Percentiles rank a stretch among this genome's conserved stretches.
Conservation (phyloP, 108 stramenopile species). For the Nitzschia sp. region DNA sequence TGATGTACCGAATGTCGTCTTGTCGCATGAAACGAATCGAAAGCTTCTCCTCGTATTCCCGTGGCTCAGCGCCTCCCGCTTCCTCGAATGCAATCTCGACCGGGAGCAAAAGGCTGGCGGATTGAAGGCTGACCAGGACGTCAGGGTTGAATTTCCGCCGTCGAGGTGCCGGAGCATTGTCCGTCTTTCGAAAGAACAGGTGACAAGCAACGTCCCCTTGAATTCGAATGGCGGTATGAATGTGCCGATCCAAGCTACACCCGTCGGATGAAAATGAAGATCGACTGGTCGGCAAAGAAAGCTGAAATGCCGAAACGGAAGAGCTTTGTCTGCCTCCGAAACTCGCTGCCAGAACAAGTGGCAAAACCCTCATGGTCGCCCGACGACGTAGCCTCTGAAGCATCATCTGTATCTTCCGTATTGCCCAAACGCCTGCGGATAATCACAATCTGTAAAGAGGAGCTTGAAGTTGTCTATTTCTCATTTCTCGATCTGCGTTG, state of each 20-base stretch:
- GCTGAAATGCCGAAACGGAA: not conserved
- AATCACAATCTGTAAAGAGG: too few relatives aligned
- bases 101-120: not conserved
- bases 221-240: too few relatives aligned
- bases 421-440: too few relatives aligned
- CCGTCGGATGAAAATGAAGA: not conserved
- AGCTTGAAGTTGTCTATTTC: too few relatives aligned
- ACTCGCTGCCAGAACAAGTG: not conserved
- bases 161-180: not conserved
- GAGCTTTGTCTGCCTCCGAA: too few relatives aligned
- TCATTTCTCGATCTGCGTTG: too few relatives aligned
- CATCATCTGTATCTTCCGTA: not conserved
- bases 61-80: not conserved
- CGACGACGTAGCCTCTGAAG: not conserved
- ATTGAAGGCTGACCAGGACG: not conserved
- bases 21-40: conserved; percentile 28
- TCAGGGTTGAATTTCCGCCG: not conserved
- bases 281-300: not conserved
- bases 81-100: not conserved
- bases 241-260: too few relatives aligned
- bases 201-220: too few relatives aligned
- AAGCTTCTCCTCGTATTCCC: conserved; percentile 2
- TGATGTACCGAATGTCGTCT: conserved; percentile 23
- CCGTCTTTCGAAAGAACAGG: conserved; percentile 9
- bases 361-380: not conserved